Percentiles rank a stretch among this genome's conserved stretches.
phyloP scores from a whole-genome alignment of 2,329 filamentous ascomycete genomes.

The Diplodia mutila region DNA sequence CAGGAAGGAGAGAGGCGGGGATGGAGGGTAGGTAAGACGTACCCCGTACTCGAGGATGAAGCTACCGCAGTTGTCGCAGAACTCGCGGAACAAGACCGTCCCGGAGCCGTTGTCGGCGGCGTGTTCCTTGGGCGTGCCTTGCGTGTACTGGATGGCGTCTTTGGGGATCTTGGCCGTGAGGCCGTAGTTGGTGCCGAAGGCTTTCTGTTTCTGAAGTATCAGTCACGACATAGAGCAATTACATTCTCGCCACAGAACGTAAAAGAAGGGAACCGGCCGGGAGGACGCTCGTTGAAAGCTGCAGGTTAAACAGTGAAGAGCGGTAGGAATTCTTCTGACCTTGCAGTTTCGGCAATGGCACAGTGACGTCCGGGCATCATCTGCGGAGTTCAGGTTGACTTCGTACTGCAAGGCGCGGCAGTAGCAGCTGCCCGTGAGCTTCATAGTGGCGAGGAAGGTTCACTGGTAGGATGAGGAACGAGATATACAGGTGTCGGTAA shows the following conservation, averaged over 20 bases:
- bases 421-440: constrained; percentile 50
- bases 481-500: neutral
- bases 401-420: constrained; percentile 54
- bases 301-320: neutral
- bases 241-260: too few species aligned
- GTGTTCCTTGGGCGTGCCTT: constrained; percentile 43
- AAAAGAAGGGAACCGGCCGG: too few species aligned
- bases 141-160: constrained; percentile 47
- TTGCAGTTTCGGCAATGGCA: constrained; percentile 61
- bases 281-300: neutral
- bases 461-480: neutral
- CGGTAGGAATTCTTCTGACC: constrained; percentile 32
- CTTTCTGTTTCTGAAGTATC: constrained; percentile 46
- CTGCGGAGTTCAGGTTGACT: constrained; percentile 48
- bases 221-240: neutral
- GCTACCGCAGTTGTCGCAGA: constrained; percentile 57
- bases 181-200: constrained; percentile 57
- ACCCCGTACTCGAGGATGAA: constrained; percentile 56
- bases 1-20: neutral
- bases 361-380: constrained; percentile 55
- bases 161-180: constrained; percentile 57
- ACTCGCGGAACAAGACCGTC: constrained; percentile 52
- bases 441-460: constrained; percentile 17
- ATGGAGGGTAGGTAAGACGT: neutral
- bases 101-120: constrained; percentile 52